Base-by-base conservation (phyloP, 169 alveolate species). In the Cryptosporidium ubiquitum region DNA sequence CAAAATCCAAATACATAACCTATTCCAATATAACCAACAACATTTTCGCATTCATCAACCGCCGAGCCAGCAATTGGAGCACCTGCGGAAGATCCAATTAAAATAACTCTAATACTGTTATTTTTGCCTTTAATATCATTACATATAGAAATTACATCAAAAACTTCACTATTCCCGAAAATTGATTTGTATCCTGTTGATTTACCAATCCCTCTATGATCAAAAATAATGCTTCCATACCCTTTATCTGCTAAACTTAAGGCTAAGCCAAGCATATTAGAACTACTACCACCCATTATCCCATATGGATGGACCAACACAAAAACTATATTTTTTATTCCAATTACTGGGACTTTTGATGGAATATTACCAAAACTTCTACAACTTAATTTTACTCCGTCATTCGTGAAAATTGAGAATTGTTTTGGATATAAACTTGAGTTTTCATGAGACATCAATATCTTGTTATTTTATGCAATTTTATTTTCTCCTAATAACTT, bases 1-100 rank as follows among this genome's bases (percentile, higher is more conserved):
- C 84, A 69, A 58, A 68, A 85, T 39, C 95, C 95, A 57, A 92
- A 92, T 3, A 84, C 91, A 40, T 92, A 92, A 20, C 95, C 95
- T 18, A 92, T 85, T 35, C 94, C 95, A 7, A 92, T 91, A 79
- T 52, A 92, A 3, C 92, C 93, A 6, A 75, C 37, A 44, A 92
- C 86, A 60, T 91, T 85, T 39, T 33, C 84, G 29, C 91, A 66
- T 57, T 35, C 70, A 37, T 91, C 94, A 29, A 92, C 91, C 20
- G 95, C 95, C 26, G 93, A 91, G 23, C 95, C 95, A 12, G 93
- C 93, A 40, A 92, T 91, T 18, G 95, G 92, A 20, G 95, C 93
- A 37, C 95, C 95, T 14, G 95, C 95, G 29, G 95, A 92, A 3
- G 95, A 91, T n/a, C 95, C 95, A 31, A 92, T 84, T 42, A 92